Conservation (phyloP, 306 rosid genomes). For the Prinsepia uniflora region DNA sequence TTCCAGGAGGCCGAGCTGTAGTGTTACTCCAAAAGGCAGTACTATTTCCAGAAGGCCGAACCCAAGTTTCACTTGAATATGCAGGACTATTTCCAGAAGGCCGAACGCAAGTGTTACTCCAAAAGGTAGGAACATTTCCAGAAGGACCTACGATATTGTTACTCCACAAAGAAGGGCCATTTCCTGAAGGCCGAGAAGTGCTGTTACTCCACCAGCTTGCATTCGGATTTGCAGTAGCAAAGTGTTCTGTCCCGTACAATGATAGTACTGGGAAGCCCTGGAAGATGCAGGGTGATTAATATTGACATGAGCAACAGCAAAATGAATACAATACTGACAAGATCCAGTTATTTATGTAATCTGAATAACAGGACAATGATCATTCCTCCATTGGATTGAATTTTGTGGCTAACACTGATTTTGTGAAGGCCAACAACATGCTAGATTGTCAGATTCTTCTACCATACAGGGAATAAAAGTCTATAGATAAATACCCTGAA, state of each 20-base stretch:
- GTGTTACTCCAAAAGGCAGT: conserved; percentile 1
- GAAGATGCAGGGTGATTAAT: background rate
- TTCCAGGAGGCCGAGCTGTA: conserved; percentile 19
- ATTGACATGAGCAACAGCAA: background rate
- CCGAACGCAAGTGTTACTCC: conserved; percentile 1
- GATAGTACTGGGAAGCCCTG: conserved; percentile 16
- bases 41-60: conserved; percentile 20
- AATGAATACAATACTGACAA: background rate
- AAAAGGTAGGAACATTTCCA: conserved; percentile 18
- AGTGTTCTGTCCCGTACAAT: conserved; percentile 6
- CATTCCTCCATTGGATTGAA: background rate
- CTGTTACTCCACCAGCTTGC: conserved; percentile 24
- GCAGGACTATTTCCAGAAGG: conserved; percentile 22
- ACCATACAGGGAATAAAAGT: background rate
- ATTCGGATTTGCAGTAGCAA: conserved; percentile 13
- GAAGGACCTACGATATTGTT: conserved; percentile 3
- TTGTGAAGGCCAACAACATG: background rate
- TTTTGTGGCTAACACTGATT: background rate
- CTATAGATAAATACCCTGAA: background rate
- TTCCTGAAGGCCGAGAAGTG: conserved; percentile 22
- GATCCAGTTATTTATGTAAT: background rate
- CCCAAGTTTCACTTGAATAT: too few relatives aligned
- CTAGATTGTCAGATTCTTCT: background rate
- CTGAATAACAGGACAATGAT: background rate
- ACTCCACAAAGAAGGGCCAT: conserved; percentile 5